phyloP scores from a whole-genome alignment of 495 filamentous ascomycete species.

The Melanomma pulvis-pyrius region DNA sequence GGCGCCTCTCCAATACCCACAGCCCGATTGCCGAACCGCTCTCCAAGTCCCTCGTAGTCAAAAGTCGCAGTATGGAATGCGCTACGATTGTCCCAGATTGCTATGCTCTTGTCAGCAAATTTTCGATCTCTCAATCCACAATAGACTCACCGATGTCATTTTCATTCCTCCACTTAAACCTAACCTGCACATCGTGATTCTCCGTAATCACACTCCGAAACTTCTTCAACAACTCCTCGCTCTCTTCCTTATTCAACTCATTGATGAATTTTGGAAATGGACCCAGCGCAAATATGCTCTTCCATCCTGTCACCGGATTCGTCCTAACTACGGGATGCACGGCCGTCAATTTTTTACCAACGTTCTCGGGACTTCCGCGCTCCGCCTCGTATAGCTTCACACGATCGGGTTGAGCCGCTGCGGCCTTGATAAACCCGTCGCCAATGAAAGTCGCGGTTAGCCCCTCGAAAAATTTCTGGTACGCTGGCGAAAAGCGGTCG shows the following conservation, averaged over 20 bases:
- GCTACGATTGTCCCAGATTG: slow-evolving; percentile 77
- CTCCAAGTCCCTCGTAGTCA: slow-evolving; percentile 63
- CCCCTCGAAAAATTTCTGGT: slow-evolving; percentile 65
- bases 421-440: slow-evolving; percentile 52
- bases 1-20: slow-evolving; percentile 61
- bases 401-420: slow-evolving; percentile 49
- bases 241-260: slow-evolving; percentile 69
- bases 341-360: slow-evolving; percentile 61
- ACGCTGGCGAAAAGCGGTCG: slow-evolving; percentile 66
- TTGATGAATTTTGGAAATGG: slow-evolving; percentile 64
- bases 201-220: slow-evolving; percentile 64
- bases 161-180: slow-evolving; percentile 53
- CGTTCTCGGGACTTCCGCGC: slow-evolving; percentile 69
- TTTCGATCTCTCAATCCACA: too few species aligned
- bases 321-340: slow-evolving; percentile 74
- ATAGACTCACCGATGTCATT: background rate
- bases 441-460: slow-evolving; percentile 67
- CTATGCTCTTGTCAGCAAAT: slow-evolving; percentile 38
- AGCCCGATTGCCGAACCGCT: slow-evolving; percentile 50
- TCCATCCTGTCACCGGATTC: slow-evolving; percentile 79
- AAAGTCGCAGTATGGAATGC: slow-evolving; percentile 70
- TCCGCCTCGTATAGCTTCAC: slow-evolving; percentile 57
- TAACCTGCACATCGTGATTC: slow-evolving; percentile 78
- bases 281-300: slow-evolving; percentile 65
- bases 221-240: slow-evolving; percentile 59